A percentile compares a stretch with the other conserved stretches of the same genome.
Conservation (phyloP, 441 rosid genomes). For the Melianthus villosus region DNA sequence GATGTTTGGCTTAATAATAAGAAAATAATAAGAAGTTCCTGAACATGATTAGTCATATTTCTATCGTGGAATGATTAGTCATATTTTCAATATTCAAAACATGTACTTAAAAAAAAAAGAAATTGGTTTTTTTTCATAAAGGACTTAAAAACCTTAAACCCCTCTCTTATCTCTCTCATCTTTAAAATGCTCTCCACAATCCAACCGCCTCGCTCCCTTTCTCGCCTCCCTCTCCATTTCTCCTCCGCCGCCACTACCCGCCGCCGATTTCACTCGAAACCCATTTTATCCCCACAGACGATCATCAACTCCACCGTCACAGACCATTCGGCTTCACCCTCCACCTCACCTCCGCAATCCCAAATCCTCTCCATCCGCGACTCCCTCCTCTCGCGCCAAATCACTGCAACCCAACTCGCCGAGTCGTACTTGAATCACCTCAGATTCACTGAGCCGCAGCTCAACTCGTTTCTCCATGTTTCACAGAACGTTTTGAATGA, state of each 20-base stretch:
- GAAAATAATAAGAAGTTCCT: too few relatives aligned
- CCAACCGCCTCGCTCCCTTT: conserved; percentile 39
- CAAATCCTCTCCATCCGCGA: conserved; percentile 60
- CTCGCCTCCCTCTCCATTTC: conserved; percentile 25
- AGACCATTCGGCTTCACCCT: conserved; percentile 14
- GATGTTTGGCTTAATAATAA: too few relatives aligned
- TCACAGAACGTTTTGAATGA: conserved; percentile 35
- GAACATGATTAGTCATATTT: too few relatives aligned
- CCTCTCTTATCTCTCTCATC: too few relatives aligned
- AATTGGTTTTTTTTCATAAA: too few relatives aligned
- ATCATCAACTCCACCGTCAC: conserved; percentile 13
- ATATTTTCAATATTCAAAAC: too few relatives aligned
- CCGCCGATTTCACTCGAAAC: conserved; percentile 7
- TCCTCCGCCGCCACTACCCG: conserved; percentile 11
- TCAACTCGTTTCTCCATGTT: conserved; percentile 58
- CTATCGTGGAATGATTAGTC: too few relatives aligned
- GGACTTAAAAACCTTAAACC: not conserved
- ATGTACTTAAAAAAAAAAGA: too few relatives aligned
- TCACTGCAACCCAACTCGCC: conserved; percentile 47
- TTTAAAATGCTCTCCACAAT: conserved; percentile 34
- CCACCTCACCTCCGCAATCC: conserved; percentile 28
- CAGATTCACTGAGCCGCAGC: conserved; percentile 55
- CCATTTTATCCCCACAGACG: conserved; percentile 17
- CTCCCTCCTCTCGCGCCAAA: conserved; percentile 57
- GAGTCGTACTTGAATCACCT: conserved; percentile 57